These are phyloP conservation scores for Acer campestre DNA, from an alignment of 345 rosid species.

Conservation along the genomic window DNA sequence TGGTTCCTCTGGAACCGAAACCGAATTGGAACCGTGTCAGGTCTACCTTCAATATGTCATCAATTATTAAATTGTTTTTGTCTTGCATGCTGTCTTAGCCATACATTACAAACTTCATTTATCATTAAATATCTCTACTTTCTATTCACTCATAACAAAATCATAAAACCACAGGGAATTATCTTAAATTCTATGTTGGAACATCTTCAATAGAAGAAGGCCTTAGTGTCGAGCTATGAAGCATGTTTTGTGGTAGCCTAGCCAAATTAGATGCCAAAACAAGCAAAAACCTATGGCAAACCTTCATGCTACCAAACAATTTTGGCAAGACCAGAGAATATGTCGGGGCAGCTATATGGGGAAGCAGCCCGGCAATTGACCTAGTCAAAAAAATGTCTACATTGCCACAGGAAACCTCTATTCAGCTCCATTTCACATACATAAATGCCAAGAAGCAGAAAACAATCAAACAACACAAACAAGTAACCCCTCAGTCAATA, in stretches of 20 bases:
- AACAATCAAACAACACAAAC: conserved; percentile 27
- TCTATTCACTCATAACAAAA: no score
- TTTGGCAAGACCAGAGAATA: conserved; percentile 11
- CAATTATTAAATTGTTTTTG: not conserved
- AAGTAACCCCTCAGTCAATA: no score
- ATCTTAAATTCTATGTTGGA: conserved; percentile 16
- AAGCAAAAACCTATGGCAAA: conserved; percentile 28
- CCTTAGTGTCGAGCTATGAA: conserved; percentile 18
- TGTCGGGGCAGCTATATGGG: conserved; percentile 37
- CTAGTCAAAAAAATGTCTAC: conserved; percentile 24
- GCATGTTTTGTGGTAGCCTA: conserved; percentile 36
- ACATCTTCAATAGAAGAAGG: conserved; percentile 31
- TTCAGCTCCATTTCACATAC: conserved; percentile 26
- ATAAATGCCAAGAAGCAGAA: conserved; percentile 29
- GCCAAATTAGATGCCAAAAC: conserved; percentile 20
- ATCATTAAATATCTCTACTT: no score
- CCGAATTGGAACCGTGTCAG: no score
- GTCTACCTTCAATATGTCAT: not conserved
- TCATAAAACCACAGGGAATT: conserved; percentile 15
- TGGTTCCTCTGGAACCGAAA: no score
- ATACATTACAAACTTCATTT: no score
- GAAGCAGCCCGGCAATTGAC: conserved; percentile 40
- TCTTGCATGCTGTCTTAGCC: no score
- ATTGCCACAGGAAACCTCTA: conserved; percentile 40
- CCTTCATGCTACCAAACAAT: conserved; percentile 34